Conservation (phyloP, 2,329 filamentous ascomycete genomes). For the Fusarium mundagurra region DNA sequence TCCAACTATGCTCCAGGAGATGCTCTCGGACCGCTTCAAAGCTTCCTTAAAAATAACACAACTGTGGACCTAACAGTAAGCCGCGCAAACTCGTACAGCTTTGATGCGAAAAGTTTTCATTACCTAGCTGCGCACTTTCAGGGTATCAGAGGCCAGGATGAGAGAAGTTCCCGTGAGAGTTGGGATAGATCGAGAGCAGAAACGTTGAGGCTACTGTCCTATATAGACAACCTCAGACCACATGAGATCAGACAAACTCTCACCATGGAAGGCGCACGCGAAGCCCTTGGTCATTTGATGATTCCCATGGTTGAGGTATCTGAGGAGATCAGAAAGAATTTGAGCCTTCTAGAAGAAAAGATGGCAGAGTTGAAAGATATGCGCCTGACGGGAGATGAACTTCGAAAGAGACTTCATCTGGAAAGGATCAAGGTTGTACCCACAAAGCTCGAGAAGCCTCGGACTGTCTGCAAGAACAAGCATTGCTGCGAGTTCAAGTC, state of each 20-base stretch:
- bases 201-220: background rate
- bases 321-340: constrained; percentile 1
- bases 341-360: background rate
- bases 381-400: background rate
- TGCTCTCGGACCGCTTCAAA: background rate
- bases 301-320: constrained; percentile 34
- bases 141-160: background rate
- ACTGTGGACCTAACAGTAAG: background rate
- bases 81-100: constrained; percentile 11
- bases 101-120: constrained; percentile 33
- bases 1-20: constrained; percentile 18
- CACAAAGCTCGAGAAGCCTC: background rate
- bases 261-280: constrained; percentile 25
- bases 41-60: background rate
- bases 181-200: constrained; percentile 33
- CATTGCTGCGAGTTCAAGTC: constrained; percentile 20
- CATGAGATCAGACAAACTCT: constrained; percentile 32
- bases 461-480: constrained; percentile 20
- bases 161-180: constrained; percentile 17
- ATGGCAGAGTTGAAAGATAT: constrained; percentile 1
- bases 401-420: background rate
- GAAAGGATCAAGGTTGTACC: background rate
- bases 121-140: constrained; percentile 9
- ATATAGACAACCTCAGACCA: constrained; percentile 12
- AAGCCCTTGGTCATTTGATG: constrained; percentile 5